Percentiles rank a stretch among this genome's conserved stretches.
Conservation (phyloP, 768 basidiomycete genomes). For the Botryobasidium botryosum region DNA sequence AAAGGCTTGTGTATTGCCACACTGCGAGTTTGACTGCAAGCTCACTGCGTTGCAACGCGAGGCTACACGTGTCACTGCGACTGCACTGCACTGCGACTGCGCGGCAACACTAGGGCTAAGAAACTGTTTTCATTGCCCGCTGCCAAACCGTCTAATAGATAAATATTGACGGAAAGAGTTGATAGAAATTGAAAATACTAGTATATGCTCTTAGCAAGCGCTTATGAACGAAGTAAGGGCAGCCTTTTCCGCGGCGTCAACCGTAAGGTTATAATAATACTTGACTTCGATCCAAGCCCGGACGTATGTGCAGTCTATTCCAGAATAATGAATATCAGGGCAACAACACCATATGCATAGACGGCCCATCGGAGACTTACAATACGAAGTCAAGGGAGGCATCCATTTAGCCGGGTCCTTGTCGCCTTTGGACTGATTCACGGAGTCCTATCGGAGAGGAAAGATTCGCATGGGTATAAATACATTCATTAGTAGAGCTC, state of each 20-base stretch:
- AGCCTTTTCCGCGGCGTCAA: constrained; percentile 19
- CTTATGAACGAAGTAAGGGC: neutral
- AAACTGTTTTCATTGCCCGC: too few relatives aligned
- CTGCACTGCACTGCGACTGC: too few relatives aligned
- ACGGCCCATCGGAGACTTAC: neutral
- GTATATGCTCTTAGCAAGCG: neutral
- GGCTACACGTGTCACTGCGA: too few relatives aligned
- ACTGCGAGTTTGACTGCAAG: too few relatives aligned
- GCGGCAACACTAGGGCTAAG: too few relatives aligned
- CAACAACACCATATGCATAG: neutral
- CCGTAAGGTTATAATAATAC: constrained; percentile 30
- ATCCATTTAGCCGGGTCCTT: constrained; percentile 36
- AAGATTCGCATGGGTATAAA: constrained; percentile 25
- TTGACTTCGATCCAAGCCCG: constrained; percentile 37
- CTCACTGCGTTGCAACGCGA: too few relatives aligned
- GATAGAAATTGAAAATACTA: too few relatives aligned
- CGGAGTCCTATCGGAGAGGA: constrained; percentile 17
- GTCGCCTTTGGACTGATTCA: constrained; percentile 18
- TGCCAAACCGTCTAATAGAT: too few relatives aligned
- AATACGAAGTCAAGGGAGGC: constrained; percentile 29
- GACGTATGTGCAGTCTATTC: constrained; percentile 30
- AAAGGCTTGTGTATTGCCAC: too few relatives aligned
- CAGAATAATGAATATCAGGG: constrained; percentile 5
- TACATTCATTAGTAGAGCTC: constrained; percentile 31
- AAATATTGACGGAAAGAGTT: too few relatives aligned